Base-by-base conservation (phyloP, 2,329 filamentous ascomycete genomes). In the Amauroascus niger region DNA sequence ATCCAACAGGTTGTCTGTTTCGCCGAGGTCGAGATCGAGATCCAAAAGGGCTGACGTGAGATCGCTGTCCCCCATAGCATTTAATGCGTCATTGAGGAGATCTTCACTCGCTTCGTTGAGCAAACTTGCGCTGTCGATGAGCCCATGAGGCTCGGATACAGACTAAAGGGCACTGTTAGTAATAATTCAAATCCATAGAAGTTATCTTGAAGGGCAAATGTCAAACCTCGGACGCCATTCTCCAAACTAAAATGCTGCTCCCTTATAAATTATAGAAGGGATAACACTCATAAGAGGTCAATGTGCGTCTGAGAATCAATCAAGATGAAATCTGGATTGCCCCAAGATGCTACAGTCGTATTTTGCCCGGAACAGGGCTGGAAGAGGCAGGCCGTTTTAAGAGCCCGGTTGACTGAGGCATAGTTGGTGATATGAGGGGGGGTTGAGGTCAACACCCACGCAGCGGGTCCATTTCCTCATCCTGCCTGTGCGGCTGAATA, bases 11-110 rank as follows among this genome's bases (percentile, higher is more conserved):
- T 45, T 28, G 13, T 28, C 26, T 39, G 28, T 46, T 9, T 37
- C 30, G n/a, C 20, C 43, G 24, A 60, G 56, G 33, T 64, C 55
- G 11, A 56, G 56, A 37, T 64, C 55, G 11, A 56, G 45, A 44
- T 54, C 59, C n/a, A 50, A 44, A 4, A 47, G 41, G 22, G 3
- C 20, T n/a, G 39, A 22, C 11, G 18, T 24, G 39, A 13, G 18
- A 4, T 41, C 39, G 13, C 49, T 26, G 16, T 45, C 52, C 33
- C 24, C 46, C 16, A 55, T 30, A 8, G 13, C 28, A 20, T 52
- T 30, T 40, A 49, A 48, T 44, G 47, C 53, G 32, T 55, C 53
- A 18, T 52, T 43, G 39, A 55, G 53, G 5, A 55, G 22, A 22
- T 50, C 37, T 32, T 43, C 35, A 33, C 43, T 40, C 13, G 26